Conservation (phyloP, 805 yeast species). For the Saccharomycopsis guyanensis region DNA sequence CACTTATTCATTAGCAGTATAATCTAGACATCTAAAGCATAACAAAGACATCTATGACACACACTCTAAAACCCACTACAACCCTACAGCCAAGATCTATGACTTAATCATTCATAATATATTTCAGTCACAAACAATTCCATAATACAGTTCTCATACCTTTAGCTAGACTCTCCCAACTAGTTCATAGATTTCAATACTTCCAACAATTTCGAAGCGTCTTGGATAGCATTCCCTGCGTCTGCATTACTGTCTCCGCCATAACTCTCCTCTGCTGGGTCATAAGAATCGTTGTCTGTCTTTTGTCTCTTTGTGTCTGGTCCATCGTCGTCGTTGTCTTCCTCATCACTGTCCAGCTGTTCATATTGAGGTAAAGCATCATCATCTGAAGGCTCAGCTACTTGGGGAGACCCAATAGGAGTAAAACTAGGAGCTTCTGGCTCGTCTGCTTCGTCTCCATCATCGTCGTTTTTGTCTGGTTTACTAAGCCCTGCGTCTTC, state of each 20-base stretch:
- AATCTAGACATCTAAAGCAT: too few species aligned
- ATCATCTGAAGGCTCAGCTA: constrained; percentile 8
- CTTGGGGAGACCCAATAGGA: constrained; percentile 4
- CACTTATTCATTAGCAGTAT: too few species aligned
- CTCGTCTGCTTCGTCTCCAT: background rate
- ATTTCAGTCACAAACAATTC: too few species aligned
- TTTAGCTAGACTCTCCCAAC: too few species aligned
- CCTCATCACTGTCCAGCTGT: constrained; percentile 10
- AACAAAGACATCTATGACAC: too few species aligned
- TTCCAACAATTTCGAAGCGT: background rate
- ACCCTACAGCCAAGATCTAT: too few species aligned
- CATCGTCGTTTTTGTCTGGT: background rate
- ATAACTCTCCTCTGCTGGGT: background rate
- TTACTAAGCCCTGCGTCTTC: background rate
- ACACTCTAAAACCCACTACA: too few species aligned
- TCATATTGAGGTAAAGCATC: constrained; percentile 24
- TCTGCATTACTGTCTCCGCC: background rate
- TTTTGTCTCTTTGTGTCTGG: constrained; percentile 1
- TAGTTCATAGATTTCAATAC: background rate
- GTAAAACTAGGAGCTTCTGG: constrained; percentile 4
- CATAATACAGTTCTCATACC: too few species aligned
- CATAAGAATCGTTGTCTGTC: background rate
- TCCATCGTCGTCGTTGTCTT: background rate
- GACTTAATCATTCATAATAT: too few species aligned
- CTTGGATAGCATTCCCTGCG: background rate